Conservation (phyloP, 31 red algal genomes). For the Odonthalia washingtoniensis region DNA sequence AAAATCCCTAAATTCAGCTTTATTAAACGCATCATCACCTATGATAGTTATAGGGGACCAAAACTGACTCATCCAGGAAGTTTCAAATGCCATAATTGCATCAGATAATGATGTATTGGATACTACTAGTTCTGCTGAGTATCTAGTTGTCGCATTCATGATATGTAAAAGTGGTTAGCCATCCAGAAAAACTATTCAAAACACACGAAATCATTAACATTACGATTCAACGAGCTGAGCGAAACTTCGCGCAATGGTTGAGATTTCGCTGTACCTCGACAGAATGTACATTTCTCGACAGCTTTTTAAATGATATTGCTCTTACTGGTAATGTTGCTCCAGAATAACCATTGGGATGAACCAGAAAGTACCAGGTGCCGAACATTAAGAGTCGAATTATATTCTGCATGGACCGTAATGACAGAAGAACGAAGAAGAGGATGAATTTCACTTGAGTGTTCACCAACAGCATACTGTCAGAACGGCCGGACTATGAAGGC, state of each 20-base stretch:
- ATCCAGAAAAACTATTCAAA: neutral
- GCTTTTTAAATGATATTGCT: conserved; percentile 28
- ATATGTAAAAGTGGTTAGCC: conserved; percentile 26
- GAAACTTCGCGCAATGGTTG: too few species aligned
- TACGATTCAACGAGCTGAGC: too few species aligned
- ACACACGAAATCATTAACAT: too few species aligned
- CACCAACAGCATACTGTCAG: conserved; percentile 27
- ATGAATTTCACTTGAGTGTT: conserved; percentile 24
- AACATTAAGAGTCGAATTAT: conserved; percentile 8
- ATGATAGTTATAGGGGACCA: conserved; percentile 24
- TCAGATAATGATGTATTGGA: neutral
- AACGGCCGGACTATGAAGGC: too few species aligned
- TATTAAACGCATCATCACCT: conserved; percentile 9
- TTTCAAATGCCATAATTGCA: conserved; percentile 35
- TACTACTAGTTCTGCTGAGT: conserved; percentile 25
- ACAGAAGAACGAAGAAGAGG: conserved; percentile 14
- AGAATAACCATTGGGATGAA: conserved; percentile 30
- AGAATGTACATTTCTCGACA: too few species aligned
- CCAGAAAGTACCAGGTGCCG: conserved; percentile 36
- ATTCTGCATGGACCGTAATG: neutral
- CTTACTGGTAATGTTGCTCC: conserved; percentile 25
- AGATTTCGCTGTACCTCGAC: too few species aligned
- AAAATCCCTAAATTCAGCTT: neutral
- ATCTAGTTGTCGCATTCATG: conserved; percentile 16
- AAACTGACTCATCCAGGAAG: conserved; percentile 10